These are phyloP conservation scores for Penicillium riverlandense DNA, from an alignment of 495 filamentous ascomycete genomes.

Conservation along the genomic window DNA sequence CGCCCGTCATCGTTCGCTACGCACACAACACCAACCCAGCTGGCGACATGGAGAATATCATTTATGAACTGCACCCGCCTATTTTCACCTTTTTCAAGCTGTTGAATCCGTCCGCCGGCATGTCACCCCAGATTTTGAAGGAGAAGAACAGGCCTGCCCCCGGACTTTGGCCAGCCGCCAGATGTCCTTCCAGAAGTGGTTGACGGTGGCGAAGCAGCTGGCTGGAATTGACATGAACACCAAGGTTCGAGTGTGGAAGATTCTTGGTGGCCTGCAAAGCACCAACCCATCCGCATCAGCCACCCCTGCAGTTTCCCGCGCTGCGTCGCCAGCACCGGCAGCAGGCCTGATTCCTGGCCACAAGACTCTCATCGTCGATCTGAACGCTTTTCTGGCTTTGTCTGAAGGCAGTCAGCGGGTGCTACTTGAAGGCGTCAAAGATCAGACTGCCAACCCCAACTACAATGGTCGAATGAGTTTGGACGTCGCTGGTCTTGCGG, in stretches of 20 bases:
- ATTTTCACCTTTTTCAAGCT: slow-evolving; percentile 83
- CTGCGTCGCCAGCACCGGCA: slow-evolving; percentile 41
- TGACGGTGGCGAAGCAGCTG: slow-evolving; percentile 62
- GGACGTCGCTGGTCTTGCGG: slow-evolving; percentile 54
- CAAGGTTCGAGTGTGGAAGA: slow-evolving; percentile 75
- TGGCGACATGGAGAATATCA: slow-evolving; percentile 53
- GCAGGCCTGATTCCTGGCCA: slow-evolving; percentile 42
- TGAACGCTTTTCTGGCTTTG: slow-evolving; percentile 61
- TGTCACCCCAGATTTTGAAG: slow-evolving; percentile 53
- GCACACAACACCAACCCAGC: slow-evolving; percentile 67
- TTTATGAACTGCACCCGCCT: slow-evolving; percentile 79
- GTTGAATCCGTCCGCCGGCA: slow-evolving; percentile 45
- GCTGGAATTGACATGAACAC: slow-evolving; percentile 55
- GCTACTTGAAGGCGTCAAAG: slow-evolving; percentile 54
- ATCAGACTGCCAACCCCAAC: slow-evolving; percentile 66
- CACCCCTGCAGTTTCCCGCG: slow-evolving; percentile 53
- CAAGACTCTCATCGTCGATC: slow-evolving; percentile 63
- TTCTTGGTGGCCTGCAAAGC: slow-evolving; percentile 46
- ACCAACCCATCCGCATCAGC: slow-evolving; percentile 38
- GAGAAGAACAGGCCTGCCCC: slow-evolving; percentile 50
- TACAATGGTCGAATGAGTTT: slow-evolving; percentile 69
- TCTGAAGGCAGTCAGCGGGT: slow-evolving; percentile 63
- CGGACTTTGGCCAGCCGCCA: slow-evolving; percentile 62
- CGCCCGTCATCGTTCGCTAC: slow-evolving; percentile 65
- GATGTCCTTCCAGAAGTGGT: slow-evolving; percentile 60